These are phyloP conservation scores for Fraxinus cuspidata DNA, from an alignment of 257 asterid species.

Conservation along the genomic window DNA sequence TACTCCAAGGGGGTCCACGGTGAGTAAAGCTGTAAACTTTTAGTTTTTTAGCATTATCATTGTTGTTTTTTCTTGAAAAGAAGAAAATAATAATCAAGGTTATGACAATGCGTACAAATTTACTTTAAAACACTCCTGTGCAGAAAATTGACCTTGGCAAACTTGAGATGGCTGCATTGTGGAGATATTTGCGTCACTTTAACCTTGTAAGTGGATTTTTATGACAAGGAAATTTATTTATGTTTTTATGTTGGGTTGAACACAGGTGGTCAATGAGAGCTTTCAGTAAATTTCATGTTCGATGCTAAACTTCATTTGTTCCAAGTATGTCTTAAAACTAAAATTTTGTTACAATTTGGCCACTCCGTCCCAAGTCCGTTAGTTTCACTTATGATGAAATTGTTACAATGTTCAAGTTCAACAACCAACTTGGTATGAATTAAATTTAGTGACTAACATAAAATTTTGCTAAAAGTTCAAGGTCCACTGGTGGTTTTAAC, in stretches of 20 bases:
- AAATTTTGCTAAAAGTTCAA: no score
- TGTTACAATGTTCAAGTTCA: no score
- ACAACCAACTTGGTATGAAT: no score
- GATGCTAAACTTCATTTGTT: no score
- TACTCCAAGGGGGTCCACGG: slow-evolving; percentile 51
- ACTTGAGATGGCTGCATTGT: slow-evolving; percentile 79
- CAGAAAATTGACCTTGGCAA: slow-evolving; percentile 89
- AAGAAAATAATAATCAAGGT: background rate
- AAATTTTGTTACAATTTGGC: no score
- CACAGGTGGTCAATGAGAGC: no score
- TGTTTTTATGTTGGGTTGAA: background rate
- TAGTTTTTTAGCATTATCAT: background rate
- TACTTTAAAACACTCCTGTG: background rate
- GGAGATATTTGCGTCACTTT: slow-evolving; percentile 89
- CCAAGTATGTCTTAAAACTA: no score
- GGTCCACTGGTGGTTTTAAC: no score
- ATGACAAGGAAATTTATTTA: background rate
- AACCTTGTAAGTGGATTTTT: slow-evolving; percentile 66
- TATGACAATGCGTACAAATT: background rate
- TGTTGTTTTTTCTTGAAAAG: background rate
- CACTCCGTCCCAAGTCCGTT: no score
- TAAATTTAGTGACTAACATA: no score
- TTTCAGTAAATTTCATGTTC: no score
- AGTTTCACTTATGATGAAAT: no score
- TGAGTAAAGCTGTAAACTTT: slow-evolving; percentile 30